Conservation (phyloP, 2,329 filamentous ascomycete species). For the Celoporthe dispersa region DNA sequence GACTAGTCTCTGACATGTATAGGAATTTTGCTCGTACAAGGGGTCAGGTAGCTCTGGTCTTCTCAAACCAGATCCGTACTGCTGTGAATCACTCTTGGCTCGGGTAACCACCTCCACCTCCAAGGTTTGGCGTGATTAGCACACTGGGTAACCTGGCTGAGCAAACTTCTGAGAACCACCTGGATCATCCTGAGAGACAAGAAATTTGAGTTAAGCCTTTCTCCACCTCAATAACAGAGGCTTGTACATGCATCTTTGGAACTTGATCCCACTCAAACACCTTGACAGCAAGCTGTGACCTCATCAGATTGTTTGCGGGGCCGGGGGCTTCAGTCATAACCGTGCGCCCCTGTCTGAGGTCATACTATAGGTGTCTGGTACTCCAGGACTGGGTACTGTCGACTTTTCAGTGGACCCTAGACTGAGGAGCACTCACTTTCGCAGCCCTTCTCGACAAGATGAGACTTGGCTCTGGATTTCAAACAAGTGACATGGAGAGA, state of each 20-base stretch:
- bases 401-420: not conserved
- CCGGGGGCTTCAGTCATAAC: not conserved
- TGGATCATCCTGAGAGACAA: not conserved
- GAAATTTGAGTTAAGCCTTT: no score
- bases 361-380: not conserved
- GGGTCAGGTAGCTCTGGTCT: not conserved
- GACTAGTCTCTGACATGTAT: not conserved
- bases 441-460: not conserved
- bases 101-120: not conserved
- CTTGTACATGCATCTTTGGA: not conserved
- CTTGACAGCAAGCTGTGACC: not conserved
- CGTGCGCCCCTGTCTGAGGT: not conserved
- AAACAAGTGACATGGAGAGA: not conserved
- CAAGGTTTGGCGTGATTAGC: not conserved
- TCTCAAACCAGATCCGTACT: not conserved
- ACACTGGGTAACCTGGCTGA: not conserved
- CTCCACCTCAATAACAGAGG: not conserved
- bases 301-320: not conserved
- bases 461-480: not conserved
- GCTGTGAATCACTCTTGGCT: not conserved
- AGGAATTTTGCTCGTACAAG: not conserved
- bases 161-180: not conserved
- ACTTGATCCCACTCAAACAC: not conserved
- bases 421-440: not conserved
- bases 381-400: not conserved